phyloP scores from a whole-genome alignment of 208 protist genomes.

The Leishmania aethiopica region DNA sequence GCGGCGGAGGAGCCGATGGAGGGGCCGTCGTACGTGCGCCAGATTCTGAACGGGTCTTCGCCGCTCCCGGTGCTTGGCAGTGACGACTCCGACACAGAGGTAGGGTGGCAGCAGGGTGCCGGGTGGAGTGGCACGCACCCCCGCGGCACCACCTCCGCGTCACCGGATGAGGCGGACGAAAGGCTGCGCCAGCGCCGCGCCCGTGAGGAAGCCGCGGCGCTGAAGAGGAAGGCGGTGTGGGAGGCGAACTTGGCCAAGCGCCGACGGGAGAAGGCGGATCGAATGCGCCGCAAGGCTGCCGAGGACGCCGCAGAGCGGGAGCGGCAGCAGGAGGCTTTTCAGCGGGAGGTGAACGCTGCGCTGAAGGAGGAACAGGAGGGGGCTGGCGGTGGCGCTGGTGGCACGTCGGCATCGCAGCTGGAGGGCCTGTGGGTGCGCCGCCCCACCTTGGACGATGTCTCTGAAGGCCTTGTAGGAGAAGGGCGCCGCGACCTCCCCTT shows the following conservation, averaged over 20 bases:
- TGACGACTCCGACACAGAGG: slow-evolving; percentile 9
- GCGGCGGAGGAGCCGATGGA: slow-evolving; percentile 30
- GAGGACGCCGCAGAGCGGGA: slow-evolving; percentile 30
- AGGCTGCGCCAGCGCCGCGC: background rate
- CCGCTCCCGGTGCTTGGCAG: slow-evolving; percentile 24
- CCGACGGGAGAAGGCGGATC: slow-evolving; percentile 18
- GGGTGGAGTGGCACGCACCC: background rate
- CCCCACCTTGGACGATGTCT: background rate
- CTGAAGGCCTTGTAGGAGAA: background rate
- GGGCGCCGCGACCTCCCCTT: no score
- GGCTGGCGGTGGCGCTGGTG: background rate
- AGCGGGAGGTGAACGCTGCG: slow-evolving; percentile 26
- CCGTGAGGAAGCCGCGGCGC: background rate
- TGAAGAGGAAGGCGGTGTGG: slow-evolving; percentile 22
- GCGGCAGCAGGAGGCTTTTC: slow-evolving; percentile 20
- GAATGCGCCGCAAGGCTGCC: slow-evolving; percentile 35
- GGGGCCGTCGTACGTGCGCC: slow-evolving; percentile 31
- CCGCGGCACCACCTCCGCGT: background rate
- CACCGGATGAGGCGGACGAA: background rate
- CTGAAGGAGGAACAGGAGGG: slow-evolving; percentile 15
- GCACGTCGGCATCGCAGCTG: background rate
- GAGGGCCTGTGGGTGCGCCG: slow-evolving; percentile 7
- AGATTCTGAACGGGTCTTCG: slow-evolving; percentile 29
- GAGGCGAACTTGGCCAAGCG: slow-evolving; percentile 35
- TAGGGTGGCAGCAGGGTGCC: background rate